These are phyloP conservation scores for Candida pini DNA, from an alignment of 805 yeast genomes.

Conservation along the genomic window DNA sequence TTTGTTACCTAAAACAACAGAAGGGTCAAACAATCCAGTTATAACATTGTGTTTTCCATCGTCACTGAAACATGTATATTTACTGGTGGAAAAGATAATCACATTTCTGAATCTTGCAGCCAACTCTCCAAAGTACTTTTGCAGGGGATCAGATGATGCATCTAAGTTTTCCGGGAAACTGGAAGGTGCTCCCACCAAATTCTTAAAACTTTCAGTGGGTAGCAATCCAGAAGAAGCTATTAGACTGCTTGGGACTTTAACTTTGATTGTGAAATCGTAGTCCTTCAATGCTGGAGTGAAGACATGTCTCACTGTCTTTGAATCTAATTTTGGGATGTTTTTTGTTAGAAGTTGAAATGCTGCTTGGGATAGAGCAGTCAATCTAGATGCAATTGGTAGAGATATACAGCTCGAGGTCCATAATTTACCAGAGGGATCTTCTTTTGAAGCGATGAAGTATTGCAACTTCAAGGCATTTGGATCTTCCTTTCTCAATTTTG, in stretches of 20 bases:
- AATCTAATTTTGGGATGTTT: slow-evolving; percentile 28
- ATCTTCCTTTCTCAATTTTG: slow-evolving; percentile 65
- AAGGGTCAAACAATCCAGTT: slow-evolving; percentile 78
- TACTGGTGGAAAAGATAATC: slow-evolving; percentile 62
- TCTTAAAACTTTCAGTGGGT: slow-evolving; percentile 52
- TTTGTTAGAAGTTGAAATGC: slow-evolving; percentile 47
- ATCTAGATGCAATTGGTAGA: slow-evolving; percentile 77
- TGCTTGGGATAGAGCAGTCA: slow-evolving; percentile 81
- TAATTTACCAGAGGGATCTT: slow-evolving; percentile 79
- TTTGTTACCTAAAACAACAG: slow-evolving; percentile 42
- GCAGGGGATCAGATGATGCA: slow-evolving; percentile 49
- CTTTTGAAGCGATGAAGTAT: slow-evolving; percentile 74
- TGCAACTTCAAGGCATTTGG: slow-evolving; percentile 79
- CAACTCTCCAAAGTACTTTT: slow-evolving; percentile 55
- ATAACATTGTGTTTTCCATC: slow-evolving; percentile 51
- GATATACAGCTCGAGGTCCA: slow-evolving; percentile 49
- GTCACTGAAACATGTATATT: slow-evolving; percentile 47
- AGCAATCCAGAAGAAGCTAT: slow-evolving; percentile 51
- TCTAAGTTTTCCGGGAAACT: slow-evolving; percentile 35
- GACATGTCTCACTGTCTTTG: slow-evolving; percentile 43
- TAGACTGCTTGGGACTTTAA: slow-evolving; percentile 37
- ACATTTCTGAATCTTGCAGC: slow-evolving; percentile 58
- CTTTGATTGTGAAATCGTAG: slow-evolving; percentile 70
- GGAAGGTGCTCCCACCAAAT: slow-evolving; percentile 38
- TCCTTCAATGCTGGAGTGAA: slow-evolving; percentile 82